Percentiles rank a stretch among this genome's conserved stretches.
phyloP scores from a whole-genome alignment of 1,139 yeast genomes.

The Geotrichum bryndzae region DNA sequence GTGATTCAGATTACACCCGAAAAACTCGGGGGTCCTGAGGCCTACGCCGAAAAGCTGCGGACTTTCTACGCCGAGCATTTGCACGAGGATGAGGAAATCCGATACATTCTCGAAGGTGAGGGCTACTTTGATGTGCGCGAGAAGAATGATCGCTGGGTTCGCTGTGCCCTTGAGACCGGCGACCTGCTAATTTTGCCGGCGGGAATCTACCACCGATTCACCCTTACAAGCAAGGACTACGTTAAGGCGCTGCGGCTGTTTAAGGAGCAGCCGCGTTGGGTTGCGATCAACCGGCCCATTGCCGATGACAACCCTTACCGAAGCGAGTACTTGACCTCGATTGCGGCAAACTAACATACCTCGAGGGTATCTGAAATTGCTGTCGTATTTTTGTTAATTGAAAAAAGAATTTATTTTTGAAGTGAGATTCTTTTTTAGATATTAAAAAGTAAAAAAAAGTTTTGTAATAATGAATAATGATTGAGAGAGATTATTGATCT shows the following conservation, averaged over 20 bases:
- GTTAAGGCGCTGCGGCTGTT: constrained; percentile 79
- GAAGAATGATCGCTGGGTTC: constrained; percentile 65
- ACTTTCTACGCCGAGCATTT: constrained; percentile 79
- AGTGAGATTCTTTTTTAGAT: too few species aligned
- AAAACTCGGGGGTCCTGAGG: constrained; percentile 60
- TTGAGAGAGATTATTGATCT: too few species aligned
- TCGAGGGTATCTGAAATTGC: not conserved
- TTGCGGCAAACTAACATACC: not conserved
- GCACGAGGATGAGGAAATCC: constrained; percentile 95
- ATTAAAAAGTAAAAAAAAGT: too few species aligned
- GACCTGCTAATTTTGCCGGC: constrained; percentile 69
- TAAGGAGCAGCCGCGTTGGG: constrained; percentile 95
- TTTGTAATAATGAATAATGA: too few species aligned
- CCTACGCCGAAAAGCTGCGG: constrained; percentile 58
- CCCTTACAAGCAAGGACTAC: constrained; percentile 56
- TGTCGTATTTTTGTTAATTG: not conserved
- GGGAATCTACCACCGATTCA: constrained; percentile 89
- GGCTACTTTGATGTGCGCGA: constrained; percentile 89
- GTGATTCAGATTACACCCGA: constrained; percentile 54
- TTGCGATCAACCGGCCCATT: constrained; percentile 68
- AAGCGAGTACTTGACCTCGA: constrained; percentile 36
- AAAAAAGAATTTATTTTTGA: not conserved
- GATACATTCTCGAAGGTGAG: constrained; percentile 82
- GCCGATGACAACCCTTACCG: constrained; percentile 42
- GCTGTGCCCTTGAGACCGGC: constrained; percentile 55